Evolutionary conservation across 345 rosid species (phyloP).

Genomic region (Anastatica hierochuntica): DNA sequence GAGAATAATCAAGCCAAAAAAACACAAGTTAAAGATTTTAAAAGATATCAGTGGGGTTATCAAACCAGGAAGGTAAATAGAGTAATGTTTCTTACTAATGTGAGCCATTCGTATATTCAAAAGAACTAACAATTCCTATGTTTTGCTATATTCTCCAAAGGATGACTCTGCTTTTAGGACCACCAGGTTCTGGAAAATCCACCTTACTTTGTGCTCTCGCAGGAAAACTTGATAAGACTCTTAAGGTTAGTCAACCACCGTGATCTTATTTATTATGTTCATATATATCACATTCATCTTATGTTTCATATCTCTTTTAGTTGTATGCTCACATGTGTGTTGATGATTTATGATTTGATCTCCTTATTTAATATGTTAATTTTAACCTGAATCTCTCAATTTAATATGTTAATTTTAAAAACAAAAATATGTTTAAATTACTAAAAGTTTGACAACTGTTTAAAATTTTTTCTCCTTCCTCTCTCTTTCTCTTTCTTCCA

Average conservation of each 20-base stretch:
- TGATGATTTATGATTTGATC: not conserved
- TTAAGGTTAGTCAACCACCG: slow-evolving; percentile 44
- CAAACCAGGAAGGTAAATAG: slow-evolving; percentile 62
- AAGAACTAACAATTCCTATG: not conserved
- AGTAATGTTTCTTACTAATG: not conserved
- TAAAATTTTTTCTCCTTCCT: too few relatives aligned
- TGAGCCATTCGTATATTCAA: too few relatives aligned
- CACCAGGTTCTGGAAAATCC: slow-evolving; percentile 92
- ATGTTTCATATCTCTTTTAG: not conserved
- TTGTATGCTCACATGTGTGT: slow-evolving; percentile 8
- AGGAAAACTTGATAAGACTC: slow-evolving; percentile 52
- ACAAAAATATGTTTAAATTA: too few relatives aligned
- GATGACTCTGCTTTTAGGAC: slow-evolving; percentile 93
- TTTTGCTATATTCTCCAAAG: slow-evolving; percentile 24
- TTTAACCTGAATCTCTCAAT: too few relatives aligned
- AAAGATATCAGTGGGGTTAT: slow-evolving; percentile 54
- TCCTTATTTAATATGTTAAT: too few relatives aligned
- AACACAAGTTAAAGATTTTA: slow-evolving; percentile 42
- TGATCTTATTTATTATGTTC: slow-evolving; percentile 14
- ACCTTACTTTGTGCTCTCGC: slow-evolving; percentile 73
- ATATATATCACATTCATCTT: slow-evolving; percentile 16
- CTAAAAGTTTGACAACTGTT: not conserved
- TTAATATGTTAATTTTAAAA: too few relatives aligned
- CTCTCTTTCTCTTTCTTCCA: too few relatives aligned
- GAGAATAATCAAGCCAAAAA: slow-evolving; percentile 39